Evolutionary conservation across 202 grass and related monocot genomes (phyloP), one percentile per base, ranked within the genome.

Genomic region (Digitaria exilis): DNA sequence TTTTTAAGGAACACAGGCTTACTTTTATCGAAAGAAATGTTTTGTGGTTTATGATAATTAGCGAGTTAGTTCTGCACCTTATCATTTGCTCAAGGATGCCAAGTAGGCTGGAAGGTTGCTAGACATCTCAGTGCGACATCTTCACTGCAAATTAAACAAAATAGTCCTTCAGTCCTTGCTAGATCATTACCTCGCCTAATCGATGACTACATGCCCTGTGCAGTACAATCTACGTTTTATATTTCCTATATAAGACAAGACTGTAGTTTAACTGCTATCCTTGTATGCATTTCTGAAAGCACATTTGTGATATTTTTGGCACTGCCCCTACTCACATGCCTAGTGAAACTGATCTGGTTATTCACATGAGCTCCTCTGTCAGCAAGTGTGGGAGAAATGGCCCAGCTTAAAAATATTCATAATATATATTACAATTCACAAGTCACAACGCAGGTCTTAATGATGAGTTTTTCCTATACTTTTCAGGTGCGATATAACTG

Each of bases 401-500:
- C 35, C 19, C 62, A 50, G 10, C 69, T 49, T 24, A 15, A 13
- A 26, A 76, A 69, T 57, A 30, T 81, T 37, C 7, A 60, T 62
- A 46, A n/a, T 49, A 48, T 45, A 69, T 17, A 39, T 39, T 39
- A 39, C 37, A 39, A 39, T 9, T 39, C 17, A 14, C 18, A 35
- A 17, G 31, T 31, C 15, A 57, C n/a, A n/a, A n/a, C 4, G 35
- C 9, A 55, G 41, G n/a, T 26, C n/a, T n/a, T 87, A 56, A 82
- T 48, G 18, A 32, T 26, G 5, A 12, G 0, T 39, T 39, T 63
- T 84, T 81, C 12, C 10, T 79, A 39, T 72, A 87, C 48, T 13
- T 60, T 87, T 51, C 80, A 97, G 94, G 85, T 94, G 91, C 3
- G 91, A 97, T 73, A 90, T 94, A 84, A 90, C 87, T 2, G 85